Evolutionary conservation across 345 rosid species (phyloP), one percentile per base, ranked within the genome.

Genomic region (Eucalyptus fibrosa): DNA sequence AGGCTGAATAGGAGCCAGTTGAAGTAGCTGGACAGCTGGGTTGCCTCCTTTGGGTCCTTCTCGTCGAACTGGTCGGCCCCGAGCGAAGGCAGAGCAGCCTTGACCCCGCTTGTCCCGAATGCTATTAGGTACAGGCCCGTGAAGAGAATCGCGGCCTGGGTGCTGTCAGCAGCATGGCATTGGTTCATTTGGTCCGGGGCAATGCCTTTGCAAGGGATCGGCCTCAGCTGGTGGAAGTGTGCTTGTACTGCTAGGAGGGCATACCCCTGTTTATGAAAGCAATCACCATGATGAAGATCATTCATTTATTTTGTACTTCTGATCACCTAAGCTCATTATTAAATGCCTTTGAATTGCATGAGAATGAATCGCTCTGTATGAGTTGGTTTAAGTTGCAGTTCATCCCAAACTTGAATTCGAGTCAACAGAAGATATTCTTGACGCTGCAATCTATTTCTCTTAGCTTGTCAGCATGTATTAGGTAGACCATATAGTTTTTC

Each of bases 41-140:
- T 59, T n/a, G 93, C 95, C 72, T 92, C 95, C 83, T 91, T 91
- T 1, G 94, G 95, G 86, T 95, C 94, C 34, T 88, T 93, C 4
- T 82, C 89, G 30, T 96, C 93, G 32, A 96, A 96, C 80, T 96
- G 97, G 89, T 94, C 95, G 3, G 97, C 96, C 28, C 97, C 97
- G 10, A 96, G 80, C 0, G 95, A n/a, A 3, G 95, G 96, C 90
- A 95, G 87, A 42, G 92, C 93, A 5, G 95, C 94, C 90, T 95
- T 96, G 34, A 96, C 86, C 13, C 96, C 96, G 4, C 96, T 67
- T 4, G 94, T 94, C 9, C 96, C 97, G 1, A 93, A 37, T 8
- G 96, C 96, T 11, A 96, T 53, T 5, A 94, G 94, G 92, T 95
- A 95, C 16, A 95, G 88, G 44, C 96, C 95, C 2, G 90, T 87